Percentiles rank a stretch among this genome's conserved stretches.
Conservation (phyloP, 768 basidiomycete species). For the Auriscalpium microsporum region DNA sequence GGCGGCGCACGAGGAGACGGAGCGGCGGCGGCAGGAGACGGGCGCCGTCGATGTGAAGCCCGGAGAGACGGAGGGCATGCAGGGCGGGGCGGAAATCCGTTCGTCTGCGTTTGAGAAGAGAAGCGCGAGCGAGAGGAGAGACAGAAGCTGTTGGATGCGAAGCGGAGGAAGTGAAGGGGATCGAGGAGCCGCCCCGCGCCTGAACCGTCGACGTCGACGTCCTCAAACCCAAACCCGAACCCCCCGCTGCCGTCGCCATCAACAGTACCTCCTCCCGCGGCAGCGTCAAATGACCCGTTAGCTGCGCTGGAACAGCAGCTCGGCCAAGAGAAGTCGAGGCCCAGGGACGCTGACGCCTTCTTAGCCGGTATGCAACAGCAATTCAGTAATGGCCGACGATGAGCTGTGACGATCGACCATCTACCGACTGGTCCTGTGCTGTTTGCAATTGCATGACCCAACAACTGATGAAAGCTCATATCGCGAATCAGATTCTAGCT, state of each 20-base stretch:
- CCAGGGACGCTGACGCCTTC: too few species aligned
- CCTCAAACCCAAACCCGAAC: background rate
- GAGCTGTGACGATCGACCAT: too few species aligned
- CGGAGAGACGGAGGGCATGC: conserved; percentile 77
- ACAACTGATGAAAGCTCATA: too few species aligned
- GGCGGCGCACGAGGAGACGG: conserved; percentile 61
- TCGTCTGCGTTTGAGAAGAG: conserved; percentile 65
- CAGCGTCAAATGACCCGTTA: background rate
- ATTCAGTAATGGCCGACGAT: too few species aligned
- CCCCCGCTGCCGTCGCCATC: background rate
- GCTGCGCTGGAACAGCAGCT: background rate
- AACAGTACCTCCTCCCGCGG: too few species aligned
- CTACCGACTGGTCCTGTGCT: too few species aligned
- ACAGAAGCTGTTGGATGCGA: conserved; percentile 49
- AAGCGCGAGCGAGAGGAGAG: conserved; percentile 69
- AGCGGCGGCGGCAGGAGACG: conserved; percentile 45
- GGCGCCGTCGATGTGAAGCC: conserved; percentile 55
- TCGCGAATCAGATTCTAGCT: too few species aligned
- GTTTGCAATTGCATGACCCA: too few species aligned
- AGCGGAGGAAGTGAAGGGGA: conserved; percentile 43
- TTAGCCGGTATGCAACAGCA: too few species aligned
- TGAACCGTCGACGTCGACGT: background rate
- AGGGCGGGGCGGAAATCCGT: conserved; percentile 22
- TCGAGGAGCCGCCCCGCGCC: background rate
- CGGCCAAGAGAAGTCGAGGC: too few species aligned